phyloP scores from a whole-genome alignment of 495 filamentous ascomycete species.

The Talaromyces nanjingensis region DNA sequence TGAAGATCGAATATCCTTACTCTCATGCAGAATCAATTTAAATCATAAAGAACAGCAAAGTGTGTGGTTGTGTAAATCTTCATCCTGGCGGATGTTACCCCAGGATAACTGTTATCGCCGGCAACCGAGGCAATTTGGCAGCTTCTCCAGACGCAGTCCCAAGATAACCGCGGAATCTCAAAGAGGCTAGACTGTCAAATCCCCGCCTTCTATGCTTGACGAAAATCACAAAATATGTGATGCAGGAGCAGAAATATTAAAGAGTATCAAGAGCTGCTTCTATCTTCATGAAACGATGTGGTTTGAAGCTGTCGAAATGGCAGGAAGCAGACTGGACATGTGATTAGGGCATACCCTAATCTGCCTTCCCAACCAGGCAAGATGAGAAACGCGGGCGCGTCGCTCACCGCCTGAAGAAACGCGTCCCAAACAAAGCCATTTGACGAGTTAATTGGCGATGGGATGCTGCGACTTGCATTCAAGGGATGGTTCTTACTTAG shows the following conservation, averaged over 20 bases:
- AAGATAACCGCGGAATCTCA: background rate
- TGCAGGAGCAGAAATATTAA: background rate
- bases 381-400: conserved; percentile 6
- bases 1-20: background rate
- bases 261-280: background rate
- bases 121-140: background rate
- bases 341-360: conserved; percentile 5
- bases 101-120: background rate
- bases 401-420: conserved; percentile 4
- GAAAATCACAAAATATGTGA: background rate
- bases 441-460: background rate
- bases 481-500: background rate
- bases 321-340: background rate
- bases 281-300: background rate
- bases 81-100: background rate
- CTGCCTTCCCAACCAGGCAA: background rate
- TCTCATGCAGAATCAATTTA: background rate
- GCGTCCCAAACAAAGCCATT: conserved; percentile 5
- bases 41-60: background rate
- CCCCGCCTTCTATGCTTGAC: background rate
- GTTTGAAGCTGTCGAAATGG: too few species aligned
- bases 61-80: background rate
- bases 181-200: background rate
- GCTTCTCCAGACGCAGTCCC: background rate
- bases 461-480: background rate